These are phyloP conservation scores for Eudorina sp. DNA, from an alignment of 139 green algal species.

Conservation along the genomic window DNA sequence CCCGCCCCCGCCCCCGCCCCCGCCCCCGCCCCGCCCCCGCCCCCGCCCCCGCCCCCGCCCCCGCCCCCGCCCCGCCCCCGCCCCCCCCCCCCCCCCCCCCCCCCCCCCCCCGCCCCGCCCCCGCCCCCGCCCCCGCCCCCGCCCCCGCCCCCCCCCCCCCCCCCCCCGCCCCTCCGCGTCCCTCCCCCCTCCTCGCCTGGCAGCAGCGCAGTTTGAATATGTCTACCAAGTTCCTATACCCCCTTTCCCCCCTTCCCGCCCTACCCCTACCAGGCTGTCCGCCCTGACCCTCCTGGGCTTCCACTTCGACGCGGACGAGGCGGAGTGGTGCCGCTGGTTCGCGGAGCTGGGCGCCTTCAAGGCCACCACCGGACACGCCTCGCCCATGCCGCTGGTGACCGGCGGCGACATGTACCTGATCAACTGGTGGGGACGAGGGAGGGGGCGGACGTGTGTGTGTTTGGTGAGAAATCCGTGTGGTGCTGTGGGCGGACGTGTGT, in stretches of 20 bases:
- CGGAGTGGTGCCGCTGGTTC: constrained; percentile 84
- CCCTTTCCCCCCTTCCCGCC: not conserved
- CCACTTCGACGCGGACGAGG: constrained; percentile 74
- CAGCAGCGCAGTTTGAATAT: no score
- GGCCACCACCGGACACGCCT: constrained; percentile 65
- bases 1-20: no score
- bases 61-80: no score
- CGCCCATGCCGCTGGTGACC: constrained; percentile 57
- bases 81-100: not conserved
- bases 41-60: no score
- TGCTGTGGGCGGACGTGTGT: not conserved
- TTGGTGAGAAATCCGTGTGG: not conserved
- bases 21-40: no score
- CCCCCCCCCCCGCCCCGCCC: not conserved
- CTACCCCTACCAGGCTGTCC: constrained; percentile 26
- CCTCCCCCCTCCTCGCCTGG: not conserved
- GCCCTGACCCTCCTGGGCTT: constrained; percentile 66
- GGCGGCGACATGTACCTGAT: constrained; percentile 69
- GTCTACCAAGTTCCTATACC: no score
- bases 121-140: not conserved
- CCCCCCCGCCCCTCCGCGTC: no score
- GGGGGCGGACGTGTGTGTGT: not conserved
- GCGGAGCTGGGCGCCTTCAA: constrained; percentile 65
- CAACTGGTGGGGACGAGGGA: constrained; percentile 76
- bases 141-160: no score